Conservation (phyloP, 1,284 basidiomycete genomes). For the Limonomyces culmigenus region DNA sequence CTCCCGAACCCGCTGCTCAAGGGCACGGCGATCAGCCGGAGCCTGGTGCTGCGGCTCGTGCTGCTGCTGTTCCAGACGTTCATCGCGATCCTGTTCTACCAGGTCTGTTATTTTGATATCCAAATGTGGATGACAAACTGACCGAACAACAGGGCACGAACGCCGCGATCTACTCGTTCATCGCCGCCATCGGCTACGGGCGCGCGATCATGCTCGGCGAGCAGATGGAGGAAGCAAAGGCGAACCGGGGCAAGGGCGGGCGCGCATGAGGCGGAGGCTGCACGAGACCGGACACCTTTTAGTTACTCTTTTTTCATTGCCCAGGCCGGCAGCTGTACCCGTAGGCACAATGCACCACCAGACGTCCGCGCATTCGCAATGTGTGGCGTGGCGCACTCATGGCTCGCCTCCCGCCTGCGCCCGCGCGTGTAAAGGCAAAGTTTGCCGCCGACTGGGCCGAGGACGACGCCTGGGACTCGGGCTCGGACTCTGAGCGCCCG, state of each 20-base stretch:
- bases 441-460: constrained; percentile 56
- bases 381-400: too few relatives aligned
- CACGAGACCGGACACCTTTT: too few relatives aligned
- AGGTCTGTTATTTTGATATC: constrained; percentile 27
- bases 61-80: constrained; percentile 47
- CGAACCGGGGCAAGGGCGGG: constrained; percentile 39
- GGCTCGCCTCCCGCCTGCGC: too few relatives aligned
- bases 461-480: constrained; percentile 83
- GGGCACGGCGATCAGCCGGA: constrained; percentile 40
- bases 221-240: constrained; percentile 44
- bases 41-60: constrained; percentile 43
- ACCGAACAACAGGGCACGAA: constrained; percentile 45
- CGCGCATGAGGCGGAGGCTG: constrained; percentile 42
- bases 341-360: too few relatives aligned
- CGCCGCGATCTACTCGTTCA: constrained; percentile 50
- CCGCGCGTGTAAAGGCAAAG: too few relatives aligned
- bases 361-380: too few relatives aligned
- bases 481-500: constrained; percentile 66
- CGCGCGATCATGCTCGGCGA: constrained; percentile 50
- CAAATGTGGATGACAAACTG: background rate
- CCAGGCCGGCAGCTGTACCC: too few relatives aligned
- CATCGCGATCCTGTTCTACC: constrained; percentile 60
- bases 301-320: too few relatives aligned
- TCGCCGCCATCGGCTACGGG: constrained; percentile 47
- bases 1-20: constrained; percentile 45